phyloP scores from a whole-genome alignment of 192 early-diverging fungal genomes.

The Entophlyctis helioformis region DNA sequence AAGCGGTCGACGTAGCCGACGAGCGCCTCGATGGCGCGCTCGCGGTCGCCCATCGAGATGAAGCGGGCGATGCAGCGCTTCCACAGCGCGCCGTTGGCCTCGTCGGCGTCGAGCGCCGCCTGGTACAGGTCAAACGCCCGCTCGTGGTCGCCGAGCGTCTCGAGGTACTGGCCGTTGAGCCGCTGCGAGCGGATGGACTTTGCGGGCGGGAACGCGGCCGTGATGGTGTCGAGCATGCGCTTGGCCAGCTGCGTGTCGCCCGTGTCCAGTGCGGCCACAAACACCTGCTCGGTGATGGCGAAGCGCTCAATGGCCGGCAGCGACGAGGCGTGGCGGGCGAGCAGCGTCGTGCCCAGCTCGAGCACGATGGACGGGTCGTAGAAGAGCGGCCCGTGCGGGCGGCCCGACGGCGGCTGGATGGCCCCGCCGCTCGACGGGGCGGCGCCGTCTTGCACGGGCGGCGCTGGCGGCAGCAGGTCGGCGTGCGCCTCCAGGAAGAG shows the following conservation, averaged over 20 bases:
- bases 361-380: conserved; percentile 14
- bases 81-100: conserved; percentile 55
- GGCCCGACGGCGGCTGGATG: too few species aligned
- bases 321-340: conserved; percentile 1
- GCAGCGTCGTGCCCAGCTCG: conserved; percentile 5
- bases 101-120: conserved; percentile 61
- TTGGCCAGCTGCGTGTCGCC: conserved; percentile 55
- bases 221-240: conserved; percentile 45
- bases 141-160: conserved; percentile 59
- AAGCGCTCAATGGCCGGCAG: conserved; percentile 13
- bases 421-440: too few species aligned
- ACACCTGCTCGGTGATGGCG: conserved; percentile 69
- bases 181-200: conserved; percentile 24
- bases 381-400: too few species aligned
- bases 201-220: conserved; percentile 40
- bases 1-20: conserved; percentile 72
- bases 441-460: too few species aligned
- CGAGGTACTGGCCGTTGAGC: conserved; percentile 66
- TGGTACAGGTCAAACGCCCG: conserved; percentile 63
- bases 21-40: conserved; percentile 62
- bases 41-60: conserved; percentile 47
- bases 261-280: conserved; percentile 67
- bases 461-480: too few species aligned
- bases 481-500: too few species aligned
- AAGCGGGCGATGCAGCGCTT: conserved; percentile 69